Conservation (phyloP, 768 basidiomycete species). For the Tulasnella sp. region DNA sequence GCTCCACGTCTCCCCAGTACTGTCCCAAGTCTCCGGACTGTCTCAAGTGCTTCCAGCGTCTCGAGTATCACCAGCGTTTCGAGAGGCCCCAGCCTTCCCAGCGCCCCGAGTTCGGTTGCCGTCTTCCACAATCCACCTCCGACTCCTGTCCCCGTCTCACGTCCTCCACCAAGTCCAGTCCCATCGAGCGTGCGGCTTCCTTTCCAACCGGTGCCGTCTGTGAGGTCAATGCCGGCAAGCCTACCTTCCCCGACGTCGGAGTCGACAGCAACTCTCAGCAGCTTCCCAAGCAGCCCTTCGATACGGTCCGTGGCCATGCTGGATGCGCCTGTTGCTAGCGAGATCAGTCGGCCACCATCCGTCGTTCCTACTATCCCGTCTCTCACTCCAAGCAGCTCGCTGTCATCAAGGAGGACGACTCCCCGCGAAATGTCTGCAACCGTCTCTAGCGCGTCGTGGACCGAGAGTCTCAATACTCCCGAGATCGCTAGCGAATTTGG, state of each 20-base stretch:
- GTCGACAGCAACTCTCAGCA: background rate
- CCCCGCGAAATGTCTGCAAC: background rate
- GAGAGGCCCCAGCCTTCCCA: background rate
- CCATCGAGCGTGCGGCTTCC: background rate
- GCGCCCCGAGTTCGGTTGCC: background rate
- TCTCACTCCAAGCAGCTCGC: conserved; percentile 39
- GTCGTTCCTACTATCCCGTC: conserved; percentile 31
- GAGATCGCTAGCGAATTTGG: background rate
- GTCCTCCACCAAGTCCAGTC: background rate
- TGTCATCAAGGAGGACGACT: background rate
- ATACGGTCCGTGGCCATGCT: background rate
- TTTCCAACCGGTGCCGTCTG: background rate
- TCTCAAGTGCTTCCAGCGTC: background rate
- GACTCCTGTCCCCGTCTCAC: background rate
- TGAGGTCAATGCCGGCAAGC: background rate
- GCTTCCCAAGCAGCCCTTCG: background rate
- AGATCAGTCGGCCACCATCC: conserved; percentile 25
- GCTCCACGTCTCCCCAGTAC: background rate
- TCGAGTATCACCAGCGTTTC: background rate
- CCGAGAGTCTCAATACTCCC: background rate
- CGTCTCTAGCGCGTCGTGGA: background rate
- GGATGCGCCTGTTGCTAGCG: conserved; percentile 3
- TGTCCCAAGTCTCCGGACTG: background rate
- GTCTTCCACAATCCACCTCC: background rate
- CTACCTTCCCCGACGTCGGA: background rate